Percentiles rank a stretch among this genome's conserved stretches.
Conservation (phyloP, 805 yeast species). For the Ogataea trehalophila region DNA sequence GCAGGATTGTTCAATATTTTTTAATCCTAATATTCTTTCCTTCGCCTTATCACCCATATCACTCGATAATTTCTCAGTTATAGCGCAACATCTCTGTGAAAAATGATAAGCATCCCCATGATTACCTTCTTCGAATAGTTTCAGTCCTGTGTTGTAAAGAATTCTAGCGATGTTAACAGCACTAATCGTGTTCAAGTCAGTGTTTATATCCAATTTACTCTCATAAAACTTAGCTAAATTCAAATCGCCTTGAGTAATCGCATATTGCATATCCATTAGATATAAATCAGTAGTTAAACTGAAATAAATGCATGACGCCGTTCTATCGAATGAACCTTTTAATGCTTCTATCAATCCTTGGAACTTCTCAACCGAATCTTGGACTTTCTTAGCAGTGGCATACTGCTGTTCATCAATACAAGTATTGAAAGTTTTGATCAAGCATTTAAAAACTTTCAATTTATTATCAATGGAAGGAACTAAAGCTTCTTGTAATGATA, state of each 20-base stretch:
- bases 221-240: conserved; percentile 33
- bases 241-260: conserved; percentile 28
- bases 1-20: conserved; percentile 19
- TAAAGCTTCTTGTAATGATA: conserved; percentile 29
- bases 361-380: conserved; percentile 27
- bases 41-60: neutral
- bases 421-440: conserved; percentile 25
- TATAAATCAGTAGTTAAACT: conserved; percentile 24
- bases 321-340: conserved; percentile 1
- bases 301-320: neutral
- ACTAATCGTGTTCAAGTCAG: conserved; percentile 10
- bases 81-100: conserved; percentile 8
- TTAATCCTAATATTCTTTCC: conserved; percentile 8
- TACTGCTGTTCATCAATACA: conserved; percentile 24
- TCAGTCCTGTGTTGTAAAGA: conserved; percentile 28
- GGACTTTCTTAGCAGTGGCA: conserved; percentile 18
- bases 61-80: conserved; percentile 14
- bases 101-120: conserved; percentile 11
- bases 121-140: conserved; percentile 5
- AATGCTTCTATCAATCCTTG: conserved; percentile 18
- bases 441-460: conserved; percentile 30
- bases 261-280: conserved; percentile 29
- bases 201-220: conserved; percentile 23
- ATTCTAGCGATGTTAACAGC: conserved; percentile 30
- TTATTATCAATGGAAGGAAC: conserved; percentile 19